Evolutionary conservation across 2,329 filamentous ascomycete species (phyloP), one percentile per base, ranked within the genome.

Genomic region (Clarireedia paspali): DNA sequence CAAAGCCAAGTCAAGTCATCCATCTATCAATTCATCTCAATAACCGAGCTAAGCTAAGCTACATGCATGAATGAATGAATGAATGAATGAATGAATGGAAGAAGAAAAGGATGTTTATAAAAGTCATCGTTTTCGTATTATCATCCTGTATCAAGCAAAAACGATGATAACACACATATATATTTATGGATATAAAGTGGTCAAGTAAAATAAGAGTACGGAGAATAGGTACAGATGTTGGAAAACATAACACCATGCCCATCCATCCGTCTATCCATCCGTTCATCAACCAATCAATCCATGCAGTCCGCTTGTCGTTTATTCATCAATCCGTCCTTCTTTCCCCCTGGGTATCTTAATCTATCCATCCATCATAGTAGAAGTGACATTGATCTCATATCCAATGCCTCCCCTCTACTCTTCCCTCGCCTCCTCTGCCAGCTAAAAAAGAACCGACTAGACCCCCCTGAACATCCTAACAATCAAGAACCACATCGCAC

Each of bases 361-460:
- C 34, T 23, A 44, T 12, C 34, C 24, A 49, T 27, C 38, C 53
- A 36, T 17, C 48, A 23, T 20, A 45, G 7, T 20, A n/a, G 23
- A 30, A 20, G 12, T 45, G 2, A 24, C n/a, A 45, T 9, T 6
- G 7, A 30, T 30, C 4, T 65, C 64, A 2, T 60, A 6, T 57
- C 64, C 64, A 55, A 68, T 63, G 26, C 56, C 61, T 60, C 62
- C 59, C 17, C 95, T 81, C 64, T 89, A 84, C 0, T 90, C 92
- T 72, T 99, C 92, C 39, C 94, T 89, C 38, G 95, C 77, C 67
- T 85, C 86, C 68, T 95, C 91, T 54, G 99, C 74, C 36, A 85
- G 75, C 67, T 95, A 91, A 67, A 97, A 20, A 20, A 2, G 20
- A 20, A 20, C 20, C 20, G n/a, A n/a, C 55, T 67, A 85, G 56